Evolutionary conservation across 1,139 yeast species (phyloP).

Genomic region (Diutina pseudorugosa): DNA sequence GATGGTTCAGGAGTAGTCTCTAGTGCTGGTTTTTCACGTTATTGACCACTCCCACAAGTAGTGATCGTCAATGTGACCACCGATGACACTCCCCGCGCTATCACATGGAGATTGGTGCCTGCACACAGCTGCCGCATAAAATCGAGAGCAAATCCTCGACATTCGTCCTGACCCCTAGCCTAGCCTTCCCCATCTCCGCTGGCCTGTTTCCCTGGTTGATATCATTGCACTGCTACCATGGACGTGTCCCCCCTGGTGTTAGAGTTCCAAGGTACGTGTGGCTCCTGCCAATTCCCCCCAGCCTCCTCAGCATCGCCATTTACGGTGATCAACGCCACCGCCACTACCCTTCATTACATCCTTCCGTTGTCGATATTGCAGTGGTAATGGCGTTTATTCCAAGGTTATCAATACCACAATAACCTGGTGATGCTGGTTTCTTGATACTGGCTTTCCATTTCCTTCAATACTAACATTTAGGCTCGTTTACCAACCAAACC

Average conservation of each 20-base stretch:
- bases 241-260: constrained; percentile 47
- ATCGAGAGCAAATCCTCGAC: constrained; percentile 3
- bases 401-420: no score
- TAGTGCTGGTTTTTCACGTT: no score
- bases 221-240: constrained; percentile 22
- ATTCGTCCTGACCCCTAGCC: background rate
- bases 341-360: no score
- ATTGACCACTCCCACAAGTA: no score
- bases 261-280: constrained; percentile 55
- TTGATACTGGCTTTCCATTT: no score
- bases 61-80: no score
- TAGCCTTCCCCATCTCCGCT: background rate
- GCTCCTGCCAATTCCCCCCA: background rate
- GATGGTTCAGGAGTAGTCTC: no score
- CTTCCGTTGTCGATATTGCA: no score
- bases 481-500: constrained; percentile 63
- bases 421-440: no score
- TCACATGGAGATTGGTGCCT: background rate
- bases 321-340: no score
- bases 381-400: no score
- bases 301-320: no score
- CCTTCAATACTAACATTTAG: constrained; percentile 22
- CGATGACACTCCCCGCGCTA: background rate
- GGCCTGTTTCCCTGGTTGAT: background rate
- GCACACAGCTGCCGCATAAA: constrained; percentile 1